Base-by-base conservation (phyloP, 345 rosid genomes). In the Clausena lansium region DNA sequence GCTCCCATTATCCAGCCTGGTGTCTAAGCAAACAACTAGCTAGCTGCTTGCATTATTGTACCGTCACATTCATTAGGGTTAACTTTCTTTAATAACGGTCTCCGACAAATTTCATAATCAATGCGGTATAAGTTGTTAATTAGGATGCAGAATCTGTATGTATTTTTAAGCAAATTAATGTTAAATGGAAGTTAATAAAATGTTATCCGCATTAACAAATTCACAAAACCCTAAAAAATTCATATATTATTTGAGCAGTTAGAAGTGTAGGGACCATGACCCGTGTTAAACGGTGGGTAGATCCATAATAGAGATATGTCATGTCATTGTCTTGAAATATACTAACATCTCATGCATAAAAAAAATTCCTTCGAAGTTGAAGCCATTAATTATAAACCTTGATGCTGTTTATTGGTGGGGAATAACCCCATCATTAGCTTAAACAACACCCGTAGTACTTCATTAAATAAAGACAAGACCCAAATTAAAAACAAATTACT, bases 371-470 rank as follows among this genome's bases (percentile, higher is more conserved):
- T 58, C 61, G 61, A 7, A n/a, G 61, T 58, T 58, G 65, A 28
- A 55, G 62, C 58, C 52, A 28, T 13, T 22, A 36, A 68, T 69
- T 5, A 52, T 24, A 73, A 22, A 13, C 15, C 33, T 24, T 33
- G 19, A 36, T 24, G 28, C 15, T 32, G 33, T 69, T 73, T 60
- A 69, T 82, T 81, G 67, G 61, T 74, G 81, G 79, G 83, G 80
- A 76, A 77, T 83, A 76, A 84, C 83, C 89, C 78, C 86, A 85
- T 84, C 75, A 89, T 83, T 84, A 81, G 71, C 77, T 66, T 72
- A 30, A 81, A 59, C 59, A 5, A 67, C 67, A 66, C 7, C 19
- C 38, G 27, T 3, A 50, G 54, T 9, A 24, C 25, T 38, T 38
- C 33, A 50, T 71, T 65, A 63, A 67, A 55, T 27, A 30, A 30